Conservation (phyloP, 306 rosid species). For the Calophaca sinica region DNA sequence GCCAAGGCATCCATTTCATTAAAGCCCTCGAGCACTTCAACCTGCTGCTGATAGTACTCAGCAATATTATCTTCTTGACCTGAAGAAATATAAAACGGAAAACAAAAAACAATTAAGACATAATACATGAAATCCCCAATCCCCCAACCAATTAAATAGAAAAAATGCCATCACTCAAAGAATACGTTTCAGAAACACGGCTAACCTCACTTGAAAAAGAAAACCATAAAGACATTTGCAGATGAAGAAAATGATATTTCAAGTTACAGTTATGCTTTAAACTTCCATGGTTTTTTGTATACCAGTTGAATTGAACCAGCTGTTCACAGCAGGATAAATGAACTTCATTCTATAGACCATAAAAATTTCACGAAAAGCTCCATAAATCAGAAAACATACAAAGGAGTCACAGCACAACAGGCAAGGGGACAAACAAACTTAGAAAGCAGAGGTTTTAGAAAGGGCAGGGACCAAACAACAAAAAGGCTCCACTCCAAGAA, state of each 20-base stretch:
- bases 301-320: not conserved
- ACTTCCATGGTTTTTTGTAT: conserved; percentile 19
- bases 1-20: conserved; percentile 95
- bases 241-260: conserved; percentile 17
- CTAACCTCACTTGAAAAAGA: not conserved
- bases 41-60: conserved; percentile 96
- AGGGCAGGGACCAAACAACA: conserved; percentile 14
- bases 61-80: conserved; percentile 90
- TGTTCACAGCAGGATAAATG: not conserved
- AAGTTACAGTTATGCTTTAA: not conserved
- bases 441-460: not conserved
- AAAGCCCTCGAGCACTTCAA: conserved; percentile 94
- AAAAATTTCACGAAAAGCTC: not conserved
- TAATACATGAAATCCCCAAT: conserved; percentile 17
- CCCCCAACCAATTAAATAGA: not conserved
- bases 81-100: conserved; percentile 49
- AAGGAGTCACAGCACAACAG: not conserved
- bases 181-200: conserved; percentile 5
- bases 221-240: conserved; percentile 2
- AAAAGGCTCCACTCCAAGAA: not conserved
- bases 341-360: conserved; percentile 14
- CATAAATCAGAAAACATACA: conserved; percentile 30
- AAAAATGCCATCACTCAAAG: conserved; percentile 26
- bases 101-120: conserved; percentile 6
- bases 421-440: not conserved